These are phyloP conservation scores for Jackrogersella minutella DNA, from an alignment of 495 filamentous ascomycete genomes.

Conservation along the genomic window DNA sequence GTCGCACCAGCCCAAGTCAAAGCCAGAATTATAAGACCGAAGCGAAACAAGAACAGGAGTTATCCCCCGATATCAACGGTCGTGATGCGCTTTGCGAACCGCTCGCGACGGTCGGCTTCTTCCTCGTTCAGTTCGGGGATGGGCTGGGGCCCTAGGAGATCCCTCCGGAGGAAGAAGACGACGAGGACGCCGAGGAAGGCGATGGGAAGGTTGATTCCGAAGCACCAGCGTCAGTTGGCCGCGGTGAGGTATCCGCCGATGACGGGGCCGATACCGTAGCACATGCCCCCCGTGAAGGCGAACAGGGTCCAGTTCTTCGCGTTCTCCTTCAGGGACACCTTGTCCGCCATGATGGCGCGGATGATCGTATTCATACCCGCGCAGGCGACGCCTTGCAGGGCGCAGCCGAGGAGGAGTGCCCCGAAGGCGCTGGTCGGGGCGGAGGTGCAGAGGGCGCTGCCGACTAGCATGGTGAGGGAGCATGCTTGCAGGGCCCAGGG, in stretches of 20 bases:
- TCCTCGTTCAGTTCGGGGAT: slow-evolving; percentile 42
- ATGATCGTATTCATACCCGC: slow-evolving; percentile 64
- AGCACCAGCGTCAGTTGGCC: slow-evolving; percentile 66
- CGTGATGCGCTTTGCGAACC: slow-evolving; percentile 49
- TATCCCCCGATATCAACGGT: slow-evolving; percentile 65
- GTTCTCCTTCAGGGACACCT: slow-evolving; percentile 63
- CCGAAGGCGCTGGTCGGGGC: slow-evolving; percentile 60
- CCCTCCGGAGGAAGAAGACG: slow-evolving; percentile 49
- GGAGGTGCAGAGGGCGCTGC: slow-evolving; percentile 60
- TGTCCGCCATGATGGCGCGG: slow-evolving; percentile 64
- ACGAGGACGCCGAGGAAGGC: slow-evolving; percentile 49
- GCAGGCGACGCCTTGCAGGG: slow-evolving; percentile 63
- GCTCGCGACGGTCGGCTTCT: slow-evolving; percentile 18
- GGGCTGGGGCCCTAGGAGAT: slow-evolving; percentile 50
- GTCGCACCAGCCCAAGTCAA: slow-evolving; percentile 66
- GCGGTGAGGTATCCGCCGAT: slow-evolving; percentile 55
- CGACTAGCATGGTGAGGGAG: slow-evolving; percentile 58
- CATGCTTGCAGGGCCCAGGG: slow-evolving; percentile 57
- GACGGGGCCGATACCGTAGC: slow-evolving; percentile 63
- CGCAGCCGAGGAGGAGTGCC: slow-evolving; percentile 65
- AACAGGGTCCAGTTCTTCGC: slow-evolving; percentile 66
- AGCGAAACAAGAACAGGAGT: slow-evolving; percentile 65
- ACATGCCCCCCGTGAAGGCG: slow-evolving; percentile 57
- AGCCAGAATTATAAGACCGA: slow-evolving; percentile 65
- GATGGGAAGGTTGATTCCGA: slow-evolving; percentile 64